Evolutionary conservation across 331 rosid species (phyloP).

Genomic region (Ulmus americana): DNA sequence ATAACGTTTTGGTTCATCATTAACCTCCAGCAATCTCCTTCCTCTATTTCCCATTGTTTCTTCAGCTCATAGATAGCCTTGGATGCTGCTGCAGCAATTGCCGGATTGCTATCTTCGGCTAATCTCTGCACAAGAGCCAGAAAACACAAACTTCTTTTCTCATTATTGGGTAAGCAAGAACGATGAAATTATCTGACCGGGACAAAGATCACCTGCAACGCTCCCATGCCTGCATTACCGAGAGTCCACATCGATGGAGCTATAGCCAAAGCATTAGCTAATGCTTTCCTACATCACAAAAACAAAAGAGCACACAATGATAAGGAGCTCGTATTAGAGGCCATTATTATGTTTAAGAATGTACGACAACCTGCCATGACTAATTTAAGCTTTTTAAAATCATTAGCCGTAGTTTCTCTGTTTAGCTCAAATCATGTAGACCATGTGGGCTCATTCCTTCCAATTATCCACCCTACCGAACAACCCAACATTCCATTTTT

Average conservation of each 20-base stretch:
- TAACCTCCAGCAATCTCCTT: constrained; percentile 91
- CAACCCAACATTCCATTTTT: too few species aligned
- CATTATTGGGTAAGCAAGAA: neutral
- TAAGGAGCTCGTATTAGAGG: too few species aligned
- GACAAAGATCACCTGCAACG: constrained; percentile 55
- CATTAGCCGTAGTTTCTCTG: too few species aligned
- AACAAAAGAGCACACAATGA: neutral
- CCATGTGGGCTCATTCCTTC: too few species aligned
- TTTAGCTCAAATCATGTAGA: too few species aligned
- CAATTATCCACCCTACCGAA: too few species aligned
- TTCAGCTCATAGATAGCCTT: constrained; percentile 82
- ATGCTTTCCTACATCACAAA: constrained; percentile 50
- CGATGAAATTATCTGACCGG: too few species aligned
- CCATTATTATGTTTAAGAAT: too few species aligned
- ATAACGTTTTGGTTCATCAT: constrained; percentile 47
- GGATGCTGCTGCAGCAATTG: constrained; percentile 77
- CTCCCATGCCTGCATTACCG: constrained; percentile 99
- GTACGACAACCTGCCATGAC: too few species aligned
- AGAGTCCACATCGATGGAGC: constrained; percentile 98
- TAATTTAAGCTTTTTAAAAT: too few species aligned
- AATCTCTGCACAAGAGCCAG: constrained; percentile 55
- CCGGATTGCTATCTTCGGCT: constrained; percentile 75
- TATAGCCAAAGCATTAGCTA: constrained; percentile 82
- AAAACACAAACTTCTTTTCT: constrained; percentile 16
- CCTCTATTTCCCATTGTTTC: constrained; percentile 91